These are phyloP conservation scores for Plantago coronopus DNA, from an alignment of 305 asterid species.

Conservation along the genomic window DNA sequence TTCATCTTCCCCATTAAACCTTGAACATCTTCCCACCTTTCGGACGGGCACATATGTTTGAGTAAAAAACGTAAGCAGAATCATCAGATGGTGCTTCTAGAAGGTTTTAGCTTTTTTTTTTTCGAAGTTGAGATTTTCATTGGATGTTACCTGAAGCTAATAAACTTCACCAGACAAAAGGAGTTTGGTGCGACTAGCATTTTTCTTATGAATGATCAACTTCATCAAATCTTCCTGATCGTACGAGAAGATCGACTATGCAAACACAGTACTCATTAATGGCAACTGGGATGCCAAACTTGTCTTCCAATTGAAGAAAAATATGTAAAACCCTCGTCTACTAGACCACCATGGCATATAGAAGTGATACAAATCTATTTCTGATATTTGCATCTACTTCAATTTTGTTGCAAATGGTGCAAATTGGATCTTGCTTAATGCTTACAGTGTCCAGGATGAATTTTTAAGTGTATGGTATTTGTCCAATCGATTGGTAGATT, in stretches of 20 bases:
- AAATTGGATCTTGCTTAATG: too few relatives aligned
- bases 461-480: too few relatives aligned
- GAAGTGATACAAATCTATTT: constrained; percentile 62
- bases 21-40: constrained; percentile 69
- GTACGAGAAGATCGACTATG: constrained; percentile 79
- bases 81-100: constrained; percentile 68
- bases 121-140: constrained; percentile 56
- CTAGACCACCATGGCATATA: constrained; percentile 92
- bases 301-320: constrained; percentile 52
- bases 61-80: constrained; percentile 83
- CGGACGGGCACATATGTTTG: constrained; percentile 70
- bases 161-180: constrained; percentile 72
- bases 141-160: constrained; percentile 68
- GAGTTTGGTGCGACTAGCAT: constrained; percentile 78
- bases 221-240: constrained; percentile 68
- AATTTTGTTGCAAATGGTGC: too few relatives aligned
- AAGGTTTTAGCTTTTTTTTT: constrained; percentile 58
- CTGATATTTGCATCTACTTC: constrained; percentile 78
- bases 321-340: constrained; percentile 68
- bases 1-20: constrained; percentile 69
- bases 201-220: constrained; percentile 57
- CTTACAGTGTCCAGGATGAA: too few relatives aligned
- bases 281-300: constrained; percentile 57
- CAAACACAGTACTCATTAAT: constrained; percentile 82
- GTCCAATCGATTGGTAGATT: too few relatives aligned